Evolutionary conservation across 192 early-diverging fungal species (phyloP).

Genomic region (Diversispora eburnea): DNA sequence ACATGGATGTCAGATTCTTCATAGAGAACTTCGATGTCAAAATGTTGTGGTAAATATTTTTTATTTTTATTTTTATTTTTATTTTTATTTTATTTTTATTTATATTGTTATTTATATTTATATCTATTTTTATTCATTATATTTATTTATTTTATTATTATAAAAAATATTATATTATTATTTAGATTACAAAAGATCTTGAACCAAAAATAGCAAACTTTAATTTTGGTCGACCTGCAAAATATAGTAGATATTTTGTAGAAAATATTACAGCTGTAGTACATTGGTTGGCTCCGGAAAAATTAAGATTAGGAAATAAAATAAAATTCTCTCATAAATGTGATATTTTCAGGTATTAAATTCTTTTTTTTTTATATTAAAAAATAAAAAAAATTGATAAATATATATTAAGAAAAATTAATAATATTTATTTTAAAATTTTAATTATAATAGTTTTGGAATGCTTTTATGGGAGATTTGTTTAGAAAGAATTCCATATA

Average conservation of each 20-base stretch:
- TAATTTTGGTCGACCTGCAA: slow-evolving; percentile 8
- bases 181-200: slow-evolving; percentile 2
- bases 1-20: slow-evolving; percentile 3
- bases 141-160: background rate
- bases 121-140: background rate
- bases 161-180: background rate
- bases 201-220: slow-evolving; percentile 19
- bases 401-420: background rate
- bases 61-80: background rate
- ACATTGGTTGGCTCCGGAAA: slow-evolving; percentile 21
- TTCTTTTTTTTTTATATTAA: background rate
- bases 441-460: background rate
- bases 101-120: background rate
- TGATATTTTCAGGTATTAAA: slow-evolving; percentile 21
- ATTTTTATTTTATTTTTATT: background rate
- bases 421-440: too few relatives aligned
- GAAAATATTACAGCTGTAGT: slow-evolving; percentile 14
- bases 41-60: slow-evolving; percentile 12
- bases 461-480: slow-evolving; percentile 22
- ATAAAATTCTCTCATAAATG: slow-evolving; percentile 14
- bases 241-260: slow-evolving; percentile 11
- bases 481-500: slow-evolving; percentile 12
- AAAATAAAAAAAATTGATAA: background rate
- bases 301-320: slow-evolving; percentile 2
- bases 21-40: slow-evolving; percentile 22